Base-by-base conservation (phyloP, 2,329 filamentous ascomycete species). In the Fusarium sp. region DNA sequence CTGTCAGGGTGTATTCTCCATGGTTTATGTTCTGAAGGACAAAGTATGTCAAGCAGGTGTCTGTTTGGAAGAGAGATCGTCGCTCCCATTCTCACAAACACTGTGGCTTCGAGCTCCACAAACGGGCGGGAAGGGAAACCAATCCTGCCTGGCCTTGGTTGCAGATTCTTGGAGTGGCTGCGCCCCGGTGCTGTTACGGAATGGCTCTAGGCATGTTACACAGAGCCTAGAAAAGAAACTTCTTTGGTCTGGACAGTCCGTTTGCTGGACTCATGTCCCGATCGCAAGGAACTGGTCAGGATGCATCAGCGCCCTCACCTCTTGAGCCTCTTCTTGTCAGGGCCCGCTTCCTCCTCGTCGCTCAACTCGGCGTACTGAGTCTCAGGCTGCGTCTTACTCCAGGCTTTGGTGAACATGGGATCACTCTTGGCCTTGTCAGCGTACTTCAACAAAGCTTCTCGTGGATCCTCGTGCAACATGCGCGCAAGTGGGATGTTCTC, bases 391-490 rank as follows among this genome's bases (percentile, higher is more conserved):
- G 95, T 98, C 77, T 93, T 89, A 80, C 93, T 93, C 93, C 95
- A 99, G 18, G 95, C 96, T 76, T 93, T 94, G 34, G 96, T 99
- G 80, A 98, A 99, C 78, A 98, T 89, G 1, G 95, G 96, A 80
- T 98, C 95, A 80, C 94, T 96, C 83, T 97, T 91, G 14, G 95
- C 95, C 80, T 97, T 92, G 64, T 97, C 94, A 40, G 95, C 96
- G 86, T 98, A 99, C 85, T 97, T 98, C 69, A 99, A 85, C 79
- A 99, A 85, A 54, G 96, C 96, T 83, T 98, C 96, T 73, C 96
- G 88, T 0, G 96, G 96, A 85, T 99, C 96, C 82, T 99, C 96
- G 82, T 99, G 95, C 57, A 97, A 88, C 94, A 99, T 97, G 72
- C 91, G 92, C 72, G 94, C 96, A 14, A 98, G 88, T 31, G 95